A percentile compares a stretch with the other conserved stretches of the same genome.
phyloP scores from a whole-genome alignment of 371 early-diverging fungal species.

The Globomyces sp. region DNA sequence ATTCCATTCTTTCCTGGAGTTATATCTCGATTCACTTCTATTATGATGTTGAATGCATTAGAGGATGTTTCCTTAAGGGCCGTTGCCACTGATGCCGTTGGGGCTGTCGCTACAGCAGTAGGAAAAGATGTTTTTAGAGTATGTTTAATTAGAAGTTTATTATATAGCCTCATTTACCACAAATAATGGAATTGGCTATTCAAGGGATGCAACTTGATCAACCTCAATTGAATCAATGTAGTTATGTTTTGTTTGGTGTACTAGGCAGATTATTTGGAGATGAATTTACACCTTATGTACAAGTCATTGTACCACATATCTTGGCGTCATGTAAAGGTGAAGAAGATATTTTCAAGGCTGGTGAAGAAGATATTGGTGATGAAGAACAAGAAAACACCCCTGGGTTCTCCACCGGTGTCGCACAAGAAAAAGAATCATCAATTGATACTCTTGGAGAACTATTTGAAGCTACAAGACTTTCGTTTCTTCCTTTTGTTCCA shows the following conservation, averaged over 20 bases:
- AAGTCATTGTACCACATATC: constrained; percentile 71
- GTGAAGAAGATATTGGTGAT: constrained; percentile 50
- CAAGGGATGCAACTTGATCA: constrained; percentile 73
- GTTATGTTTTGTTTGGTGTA: constrained; percentile 81
- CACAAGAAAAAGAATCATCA: constrained; percentile 90
- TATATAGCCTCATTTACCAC: constrained; percentile 63
- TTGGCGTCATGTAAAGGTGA: constrained; percentile 70
- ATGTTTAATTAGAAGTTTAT: constrained; percentile 15
- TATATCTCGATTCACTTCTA: constrained; percentile 63
- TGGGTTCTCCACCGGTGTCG: constrained; percentile 76
- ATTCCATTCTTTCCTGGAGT: constrained; percentile 77
- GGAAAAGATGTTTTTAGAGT: constrained; percentile 76
- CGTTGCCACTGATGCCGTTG: constrained; percentile 83
- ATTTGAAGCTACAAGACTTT: constrained; percentile 69
- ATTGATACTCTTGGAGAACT: constrained; percentile 83
- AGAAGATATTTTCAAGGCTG: constrained; percentile 57
- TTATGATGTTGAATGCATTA: constrained; percentile 69
- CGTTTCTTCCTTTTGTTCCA: constrained; percentile 85
- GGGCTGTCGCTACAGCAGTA: constrained; percentile 82
- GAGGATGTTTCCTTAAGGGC: constrained; percentile 77
- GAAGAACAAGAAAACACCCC: constrained; percentile 60
- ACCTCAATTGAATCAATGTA: constrained; percentile 76
- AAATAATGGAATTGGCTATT: constrained; percentile 71
- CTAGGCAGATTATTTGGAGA: constrained; percentile 78
- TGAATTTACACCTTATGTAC: constrained; percentile 76